phyloP scores from a whole-genome alignment of 106 monocot genomes.

The Dactylorhiza incarnata region DNA sequence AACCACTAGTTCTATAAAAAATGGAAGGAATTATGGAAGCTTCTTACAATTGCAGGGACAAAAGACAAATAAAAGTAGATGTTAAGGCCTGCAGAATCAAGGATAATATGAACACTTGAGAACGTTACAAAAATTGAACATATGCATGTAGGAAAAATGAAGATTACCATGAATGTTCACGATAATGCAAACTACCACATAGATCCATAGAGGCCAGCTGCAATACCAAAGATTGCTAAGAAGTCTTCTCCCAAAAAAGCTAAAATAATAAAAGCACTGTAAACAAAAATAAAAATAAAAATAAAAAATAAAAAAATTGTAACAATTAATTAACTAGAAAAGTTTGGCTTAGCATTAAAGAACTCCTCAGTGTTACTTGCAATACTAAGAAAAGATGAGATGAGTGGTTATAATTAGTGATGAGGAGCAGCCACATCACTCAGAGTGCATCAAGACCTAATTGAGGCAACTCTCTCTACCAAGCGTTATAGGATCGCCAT shows the following conservation, averaged over 20 bases:
- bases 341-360: too few relatives aligned
- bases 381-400: too few relatives aligned
- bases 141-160: background rate
- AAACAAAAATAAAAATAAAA: background rate
- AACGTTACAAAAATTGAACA: background rate
- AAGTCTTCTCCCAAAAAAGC: too few relatives aligned
- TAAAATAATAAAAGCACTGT: too few relatives aligned
- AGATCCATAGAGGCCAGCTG: constrained; percentile 87
- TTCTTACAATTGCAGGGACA: constrained; percentile 74
- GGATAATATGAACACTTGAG: background rate
- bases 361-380: too few relatives aligned
- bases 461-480: too few relatives aligned
- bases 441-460: too few relatives aligned
- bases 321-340: too few relatives aligned
- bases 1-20: background rate
- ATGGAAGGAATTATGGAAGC: background rate
- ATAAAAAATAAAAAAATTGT: too few relatives aligned
- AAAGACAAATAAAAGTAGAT: constrained; percentile 89
- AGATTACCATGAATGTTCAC: constrained; percentile 73
- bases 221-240: background rate
- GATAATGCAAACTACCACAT: constrained; percentile 77
- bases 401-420: too few relatives aligned
- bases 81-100: constrained; percentile 56
- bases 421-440: too few relatives aligned
- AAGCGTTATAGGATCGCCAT: too few relatives aligned